A percentile compares a stretch with the other conserved stretches of the same genome.
These are phyloP conservation scores for Pleurotus platypus DNA, from an alignment of 768 basidiomycete genomes.

Conservation along the genomic window DNA sequence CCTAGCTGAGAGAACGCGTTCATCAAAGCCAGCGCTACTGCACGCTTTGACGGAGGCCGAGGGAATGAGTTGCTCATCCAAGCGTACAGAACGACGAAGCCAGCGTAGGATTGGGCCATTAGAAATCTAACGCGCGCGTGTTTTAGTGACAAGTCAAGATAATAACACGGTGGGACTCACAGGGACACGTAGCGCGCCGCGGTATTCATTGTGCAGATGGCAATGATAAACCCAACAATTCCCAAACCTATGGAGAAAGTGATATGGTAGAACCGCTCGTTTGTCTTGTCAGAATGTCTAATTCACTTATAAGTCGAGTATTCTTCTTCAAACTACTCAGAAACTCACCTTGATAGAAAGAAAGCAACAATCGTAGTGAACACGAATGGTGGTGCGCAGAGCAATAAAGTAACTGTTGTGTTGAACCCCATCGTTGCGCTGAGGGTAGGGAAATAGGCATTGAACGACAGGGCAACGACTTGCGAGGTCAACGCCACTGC, in stretches of 20 bases:
- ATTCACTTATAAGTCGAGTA: conserved; percentile 5
- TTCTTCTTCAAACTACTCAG: background rate
- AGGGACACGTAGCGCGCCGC: conserved; percentile 68
- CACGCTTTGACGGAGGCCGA: conserved; percentile 76
- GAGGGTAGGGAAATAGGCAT: conserved; percentile 78
- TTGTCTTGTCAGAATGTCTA: conserved; percentile 73
- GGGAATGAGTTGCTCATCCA: conserved; percentile 59
- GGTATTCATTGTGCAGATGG: conserved; percentile 66
- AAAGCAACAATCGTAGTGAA: conserved; percentile 64
- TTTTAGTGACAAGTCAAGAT: background rate
- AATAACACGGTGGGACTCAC: conserved; percentile 30
- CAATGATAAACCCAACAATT: conserved; percentile 70
- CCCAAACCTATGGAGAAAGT: conserved; percentile 53
- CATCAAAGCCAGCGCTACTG: conserved; percentile 76
- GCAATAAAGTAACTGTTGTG: conserved; percentile 60
- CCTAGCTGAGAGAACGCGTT: conserved; percentile 83
- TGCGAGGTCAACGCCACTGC: conserved; percentile 57
- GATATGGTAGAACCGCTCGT: conserved; percentile 77
- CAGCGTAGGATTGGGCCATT: conserved; percentile 76
- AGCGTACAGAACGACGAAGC: conserved; percentile 57
- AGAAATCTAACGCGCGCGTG: conserved; percentile 45
- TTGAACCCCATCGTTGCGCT: conserved; percentile 68
- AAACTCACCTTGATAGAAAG: conserved; percentile 40
- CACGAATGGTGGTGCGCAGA: conserved; percentile 81
- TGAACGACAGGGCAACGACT: conserved; percentile 68